Evolutionary conservation across 2,329 filamentous ascomycete species (phyloP).

Genomic region (Fusarium sp.): DNA sequence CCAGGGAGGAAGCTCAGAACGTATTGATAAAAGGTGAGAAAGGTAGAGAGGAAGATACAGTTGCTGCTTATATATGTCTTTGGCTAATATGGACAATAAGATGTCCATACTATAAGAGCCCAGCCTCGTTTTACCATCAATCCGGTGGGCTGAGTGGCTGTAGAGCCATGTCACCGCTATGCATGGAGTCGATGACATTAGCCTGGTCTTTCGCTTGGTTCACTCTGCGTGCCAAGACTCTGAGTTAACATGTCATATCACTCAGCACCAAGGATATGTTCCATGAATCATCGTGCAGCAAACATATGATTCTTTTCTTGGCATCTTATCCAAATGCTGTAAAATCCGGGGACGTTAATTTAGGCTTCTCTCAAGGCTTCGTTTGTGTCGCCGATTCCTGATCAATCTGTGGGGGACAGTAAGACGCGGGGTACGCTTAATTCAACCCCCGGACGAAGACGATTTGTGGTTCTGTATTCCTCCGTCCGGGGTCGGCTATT

Average conservation of each 20-base stretch:
- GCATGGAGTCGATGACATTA: not conserved
- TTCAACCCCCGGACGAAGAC: accelerated
- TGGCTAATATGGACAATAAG: no score
- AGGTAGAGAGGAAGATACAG: accelerated
- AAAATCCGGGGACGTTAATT: not conserved
- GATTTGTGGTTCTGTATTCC: not conserved
- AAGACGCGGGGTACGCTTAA: not conserved
- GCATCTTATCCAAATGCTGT: not conserved
- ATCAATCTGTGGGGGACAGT: not conserved
- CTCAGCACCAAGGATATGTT: not conserved
- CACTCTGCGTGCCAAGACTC: not conserved
- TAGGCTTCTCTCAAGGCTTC: not conserved
- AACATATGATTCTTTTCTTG: not conserved
- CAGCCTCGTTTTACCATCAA: not conserved
- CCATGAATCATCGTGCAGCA: not conserved
- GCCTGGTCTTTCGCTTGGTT: not conserved
- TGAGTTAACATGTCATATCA: not conserved
- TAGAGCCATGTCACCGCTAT: not conserved
- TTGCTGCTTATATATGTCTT: not conserved
- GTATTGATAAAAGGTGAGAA: accelerated
- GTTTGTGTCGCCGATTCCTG: not conserved
- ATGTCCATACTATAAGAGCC: accelerated
- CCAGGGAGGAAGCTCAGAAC: not conserved
- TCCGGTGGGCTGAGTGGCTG: accelerated
- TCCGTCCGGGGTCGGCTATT: not conserved